Percentiles rank a stretch among this genome's conserved stretches.
Conservation (phyloP, 768 basidiomycete genomes). For the Leccinum disarticulatum region DNA sequence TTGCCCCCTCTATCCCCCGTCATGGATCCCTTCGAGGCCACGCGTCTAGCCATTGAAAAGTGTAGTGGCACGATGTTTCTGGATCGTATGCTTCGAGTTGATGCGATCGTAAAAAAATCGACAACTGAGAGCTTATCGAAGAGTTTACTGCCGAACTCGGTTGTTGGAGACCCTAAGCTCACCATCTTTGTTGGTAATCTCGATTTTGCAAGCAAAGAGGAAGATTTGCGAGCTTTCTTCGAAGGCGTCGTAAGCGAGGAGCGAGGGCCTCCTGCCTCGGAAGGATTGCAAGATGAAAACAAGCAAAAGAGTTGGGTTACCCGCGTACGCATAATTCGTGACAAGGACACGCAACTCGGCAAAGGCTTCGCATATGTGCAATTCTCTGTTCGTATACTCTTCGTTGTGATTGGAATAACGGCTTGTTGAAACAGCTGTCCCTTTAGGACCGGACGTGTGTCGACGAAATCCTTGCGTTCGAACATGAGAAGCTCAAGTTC, state of each 20-base stretch:
- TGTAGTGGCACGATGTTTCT: constrained; percentile 74
- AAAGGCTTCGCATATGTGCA: constrained; percentile 96
- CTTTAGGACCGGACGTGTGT: constrained; percentile 85
- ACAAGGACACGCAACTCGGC: constrained; percentile 89
- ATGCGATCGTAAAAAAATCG: constrained; percentile 48
- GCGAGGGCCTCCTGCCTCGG: constrained; percentile 53
- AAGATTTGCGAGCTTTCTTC: constrained; percentile 84
- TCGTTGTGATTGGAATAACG: neutral
- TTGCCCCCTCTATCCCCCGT: constrained; percentile 48
- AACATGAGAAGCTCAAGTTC: constrained; percentile 77
- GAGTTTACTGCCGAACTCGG: constrained; percentile 23
- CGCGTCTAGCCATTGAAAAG: constrained; percentile 51
- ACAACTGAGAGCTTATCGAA: constrained; percentile 22
- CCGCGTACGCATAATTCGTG: constrained; percentile 84
- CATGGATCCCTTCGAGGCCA: constrained; percentile 73
- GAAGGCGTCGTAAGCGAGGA: constrained; percentile 74
- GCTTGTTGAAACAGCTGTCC: neutral
- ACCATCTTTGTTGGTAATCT: constrained; percentile 91
- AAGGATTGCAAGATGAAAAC: constrained; percentile 29
- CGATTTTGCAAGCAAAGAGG: constrained; percentile 89
- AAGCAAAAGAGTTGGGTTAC: constrained; percentile 65
- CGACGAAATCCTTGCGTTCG: constrained; percentile 86
- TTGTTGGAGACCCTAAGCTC: constrained; percentile 65
- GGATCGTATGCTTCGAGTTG: constrained; percentile 78
- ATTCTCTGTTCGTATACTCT: constrained; percentile 55